A percentile compares a stretch with the other conserved stretches of the same genome.
These are phyloP conservation scores for Vitis hybrid DNA, from an alignment of 177 flowering plant genomes.

Conservation along the genomic window DNA sequence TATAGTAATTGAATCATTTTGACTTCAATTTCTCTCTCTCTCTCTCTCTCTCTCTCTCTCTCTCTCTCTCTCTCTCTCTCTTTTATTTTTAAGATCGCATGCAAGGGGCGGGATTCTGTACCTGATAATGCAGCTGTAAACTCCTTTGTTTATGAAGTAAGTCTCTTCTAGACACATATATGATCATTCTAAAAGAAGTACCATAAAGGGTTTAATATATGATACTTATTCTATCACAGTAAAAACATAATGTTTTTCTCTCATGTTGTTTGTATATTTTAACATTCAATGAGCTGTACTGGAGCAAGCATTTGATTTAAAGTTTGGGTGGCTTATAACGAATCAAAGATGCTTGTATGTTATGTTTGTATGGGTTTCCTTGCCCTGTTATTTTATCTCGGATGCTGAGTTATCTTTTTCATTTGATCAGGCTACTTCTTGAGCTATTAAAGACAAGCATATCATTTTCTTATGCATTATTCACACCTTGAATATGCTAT, in stretches of 20 bases:
- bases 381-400: not conserved
- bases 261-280: not conserved
- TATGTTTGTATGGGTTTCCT: not conserved
- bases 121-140: conserved; percentile 89
- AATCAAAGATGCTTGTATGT: not conserved
- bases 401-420: not conserved
- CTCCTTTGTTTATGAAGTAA: conserved; percentile 79
- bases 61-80: not conserved
- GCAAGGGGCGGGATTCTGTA: conserved; percentile 85
- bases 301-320: not conserved
- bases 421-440: no score
- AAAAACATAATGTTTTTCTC: not conserved
- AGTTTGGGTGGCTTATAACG: not conserved
- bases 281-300: not conserved
- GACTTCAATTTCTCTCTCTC: not conserved
- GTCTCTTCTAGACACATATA: not conserved
- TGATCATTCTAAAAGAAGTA: not conserved
- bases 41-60: no score
- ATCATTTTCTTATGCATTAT: not conserved
- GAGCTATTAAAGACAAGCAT: not conserved
- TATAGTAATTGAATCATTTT: not conserved
- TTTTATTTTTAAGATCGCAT: conserved; percentile 50
- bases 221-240: no score
- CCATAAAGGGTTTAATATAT: no score
- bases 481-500: not conserved